Evolutionary conservation across 2,329 filamentous ascomycete genomes (phyloP), one percentile per base, ranked within the genome.

Genomic region (Clarireedia homoeocarpa): DNA sequence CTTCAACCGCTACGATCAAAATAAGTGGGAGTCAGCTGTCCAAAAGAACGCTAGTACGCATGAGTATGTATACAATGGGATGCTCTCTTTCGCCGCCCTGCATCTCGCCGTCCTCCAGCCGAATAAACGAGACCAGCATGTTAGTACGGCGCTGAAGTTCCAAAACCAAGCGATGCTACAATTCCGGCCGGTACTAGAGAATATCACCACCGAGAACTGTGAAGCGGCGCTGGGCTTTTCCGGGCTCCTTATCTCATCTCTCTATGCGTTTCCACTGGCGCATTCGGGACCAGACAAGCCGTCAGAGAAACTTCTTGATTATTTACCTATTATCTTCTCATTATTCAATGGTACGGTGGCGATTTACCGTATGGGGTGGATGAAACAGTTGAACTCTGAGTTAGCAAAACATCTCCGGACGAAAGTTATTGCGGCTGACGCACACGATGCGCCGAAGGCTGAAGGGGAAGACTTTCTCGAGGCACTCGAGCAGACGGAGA

Each of bases 31-130:
- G 40, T 38, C n/a, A 26, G 46, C 46, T 6, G 36, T 55, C 23
- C 23, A 42, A 23, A 26, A 48, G 2, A 55, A 34, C 24, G 45
- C 46, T 39, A 42, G 45, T 30, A 44, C 26, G 6, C 46, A 50
- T n/a, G 24, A 42, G n/a, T 55, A 42, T 17, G 46, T 55, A 7
- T 55, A 55, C 52, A 42, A 50, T 12, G 52, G 52, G 12, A 55
- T 55, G 24, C 46, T 55, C 14, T 55, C 45, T 5, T 55, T 55
- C 12, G 45, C 52, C 3, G 17, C 52, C 10, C 36, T 55, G 10
- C 52, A 55, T 23, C 46, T 55, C 2, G 52, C 52, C 3, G 20
- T 44, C 24, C 17, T 55, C 0, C 52, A 55, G 24, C 52, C 52
- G 1, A 15, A 39, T 1, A 40, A 50, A 17, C 46, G 52, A 14